Evolutionary conservation across 192 early-diverging fungal genomes (phyloP).

Genomic region (Martensiomyces pterosporus): DNA sequence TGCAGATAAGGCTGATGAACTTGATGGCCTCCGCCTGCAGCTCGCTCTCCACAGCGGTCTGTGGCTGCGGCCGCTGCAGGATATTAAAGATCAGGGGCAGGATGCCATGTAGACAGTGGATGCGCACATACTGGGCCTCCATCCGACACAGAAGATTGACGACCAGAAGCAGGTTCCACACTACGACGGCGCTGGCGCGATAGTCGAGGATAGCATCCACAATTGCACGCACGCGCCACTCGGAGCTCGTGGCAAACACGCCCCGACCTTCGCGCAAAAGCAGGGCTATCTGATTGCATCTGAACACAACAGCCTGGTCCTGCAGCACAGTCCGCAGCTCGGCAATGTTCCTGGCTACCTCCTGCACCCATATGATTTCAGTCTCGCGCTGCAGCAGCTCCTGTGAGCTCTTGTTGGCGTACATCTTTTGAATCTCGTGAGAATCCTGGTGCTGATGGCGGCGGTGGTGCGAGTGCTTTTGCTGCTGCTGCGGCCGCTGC

Average conservation of each 20-base stretch:
- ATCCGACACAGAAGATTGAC: constrained; percentile 45
- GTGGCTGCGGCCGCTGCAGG: constrained; percentile 8
- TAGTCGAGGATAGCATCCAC: constrained; percentile 42
- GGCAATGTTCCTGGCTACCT: constrained; percentile 31
- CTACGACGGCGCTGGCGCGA: constrained; percentile 16
- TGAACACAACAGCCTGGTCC: constrained; percentile 32
- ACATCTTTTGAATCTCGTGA: constrained; percentile 26
- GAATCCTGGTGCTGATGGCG: constrained; percentile 11
- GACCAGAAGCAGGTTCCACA: constrained; percentile 34
- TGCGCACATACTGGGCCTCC: constrained; percentile 32
- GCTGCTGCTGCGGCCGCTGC: constrained; percentile 4
- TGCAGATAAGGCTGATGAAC: constrained; percentile 36
- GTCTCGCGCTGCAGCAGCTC: constrained; percentile 49
- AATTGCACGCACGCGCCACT: constrained; percentile 46
- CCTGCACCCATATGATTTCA: constrained; percentile 47
- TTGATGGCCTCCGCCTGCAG: constrained; percentile 32
- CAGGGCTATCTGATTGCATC: constrained; percentile 38
- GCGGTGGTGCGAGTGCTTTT: constrained; percentile 5
- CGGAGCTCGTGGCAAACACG: constrained; percentile 40
- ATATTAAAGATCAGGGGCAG: constrained; percentile 34
- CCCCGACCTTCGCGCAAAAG: constrained; percentile 45
- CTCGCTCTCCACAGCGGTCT: constrained; percentile 11
- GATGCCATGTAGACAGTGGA: constrained; percentile 42
- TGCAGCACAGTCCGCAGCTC: constrained; percentile 24
- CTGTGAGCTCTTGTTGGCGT: constrained; percentile 37